These are phyloP conservation scores for Cladosporium oxysporum DNA, from an alignment of 2,329 filamentous ascomycete species.

Conservation along the genomic window DNA sequence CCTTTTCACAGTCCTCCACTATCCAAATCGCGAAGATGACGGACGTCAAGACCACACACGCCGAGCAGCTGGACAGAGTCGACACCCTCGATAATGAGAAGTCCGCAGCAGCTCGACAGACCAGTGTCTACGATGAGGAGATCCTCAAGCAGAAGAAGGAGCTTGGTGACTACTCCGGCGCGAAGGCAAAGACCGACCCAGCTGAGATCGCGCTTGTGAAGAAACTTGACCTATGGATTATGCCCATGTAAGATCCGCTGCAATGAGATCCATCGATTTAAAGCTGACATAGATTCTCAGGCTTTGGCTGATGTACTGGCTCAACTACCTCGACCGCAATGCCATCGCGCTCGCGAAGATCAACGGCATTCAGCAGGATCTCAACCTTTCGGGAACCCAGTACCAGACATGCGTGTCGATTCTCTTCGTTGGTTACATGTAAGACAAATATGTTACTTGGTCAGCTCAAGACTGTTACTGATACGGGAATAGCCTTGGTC, in stretches of 20 bases:
- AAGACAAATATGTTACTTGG: neutral
- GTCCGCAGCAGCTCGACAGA: slow-evolving; percentile 7
- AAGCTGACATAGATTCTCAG: neutral
- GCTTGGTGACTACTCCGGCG: slow-evolving; percentile 34
- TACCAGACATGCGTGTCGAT: slow-evolving; percentile 48
- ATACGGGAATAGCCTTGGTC: slow-evolving; percentile 27
- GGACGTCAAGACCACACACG: slow-evolving; percentile 5
- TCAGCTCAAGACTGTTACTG: neutral
- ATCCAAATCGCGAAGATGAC: slow-evolving; percentile 5
- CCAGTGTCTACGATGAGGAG: slow-evolving; percentile 18
- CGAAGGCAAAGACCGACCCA: slow-evolving; percentile 36
- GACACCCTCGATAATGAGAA: slow-evolving; percentile 12
- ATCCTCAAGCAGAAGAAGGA: slow-evolving; percentile 16
- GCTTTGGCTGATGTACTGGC: slow-evolving; percentile 24
- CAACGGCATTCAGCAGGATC: slow-evolving; percentile 49
- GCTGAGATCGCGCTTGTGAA: slow-evolving; percentile 34
- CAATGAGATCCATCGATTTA: neutral
- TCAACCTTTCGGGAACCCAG: slow-evolving; percentile 46
- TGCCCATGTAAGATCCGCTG: slow-evolving; percentile 29
- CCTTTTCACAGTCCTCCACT: neutral
- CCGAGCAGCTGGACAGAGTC: slow-evolving; percentile 10
- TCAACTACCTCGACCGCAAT: slow-evolving; percentile 27
- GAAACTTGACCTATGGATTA: slow-evolving; percentile 35
- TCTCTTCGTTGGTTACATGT: slow-evolving; percentile 44
- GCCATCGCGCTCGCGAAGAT: slow-evolving; percentile 27